A percentile compares a stretch with the other conserved stretches of the same genome.
phyloP scores from a whole-genome alignment of 345 rosid genomes.

The Pugionium dolabratum region DNA sequence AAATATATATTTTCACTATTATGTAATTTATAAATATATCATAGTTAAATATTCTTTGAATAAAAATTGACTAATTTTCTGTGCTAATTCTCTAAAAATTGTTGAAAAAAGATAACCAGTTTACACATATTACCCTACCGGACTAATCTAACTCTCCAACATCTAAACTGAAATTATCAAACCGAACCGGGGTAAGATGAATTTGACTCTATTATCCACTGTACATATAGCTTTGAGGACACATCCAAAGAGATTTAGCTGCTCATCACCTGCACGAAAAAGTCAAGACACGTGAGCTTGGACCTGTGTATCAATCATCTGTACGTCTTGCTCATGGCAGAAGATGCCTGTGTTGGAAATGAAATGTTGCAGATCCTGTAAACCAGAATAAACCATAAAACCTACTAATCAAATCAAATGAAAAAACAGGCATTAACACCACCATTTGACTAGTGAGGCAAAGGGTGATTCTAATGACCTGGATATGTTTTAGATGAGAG shows the following conservation, averaged over 20 bases:
- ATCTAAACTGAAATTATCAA: slow-evolving; percentile 27
- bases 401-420: not conserved
- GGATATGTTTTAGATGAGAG: not conserved
- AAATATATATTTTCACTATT: too few species aligned
- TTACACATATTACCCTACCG: slow-evolving; percentile 4
- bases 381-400: not conserved
- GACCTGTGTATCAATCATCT: slow-evolving; percentile 1
- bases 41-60: too few species aligned
- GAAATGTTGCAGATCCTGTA: slow-evolving; percentile 9
- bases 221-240: slow-evolving; percentile 26
- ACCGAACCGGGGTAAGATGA: slow-evolving; percentile 26
- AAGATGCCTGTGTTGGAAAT: slow-evolving; percentile 8
- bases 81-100: too few species aligned
- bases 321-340: slow-evolving; percentile 19
- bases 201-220: slow-evolving; percentile 25
- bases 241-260: slow-evolving; percentile 12
- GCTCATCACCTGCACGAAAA: slow-evolving; percentile 24
- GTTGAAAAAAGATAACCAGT: not conserved
- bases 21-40: too few species aligned
- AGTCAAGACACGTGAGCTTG: not conserved
- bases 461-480: slow-evolving; percentile 5
- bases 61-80: too few species aligned
- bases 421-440: not conserved
- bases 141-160: slow-evolving; percentile 18
- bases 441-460: not conserved